phyloP scores from a whole-genome alignment of 345 rosid genomes.

The Trapa bicornis region DNA sequence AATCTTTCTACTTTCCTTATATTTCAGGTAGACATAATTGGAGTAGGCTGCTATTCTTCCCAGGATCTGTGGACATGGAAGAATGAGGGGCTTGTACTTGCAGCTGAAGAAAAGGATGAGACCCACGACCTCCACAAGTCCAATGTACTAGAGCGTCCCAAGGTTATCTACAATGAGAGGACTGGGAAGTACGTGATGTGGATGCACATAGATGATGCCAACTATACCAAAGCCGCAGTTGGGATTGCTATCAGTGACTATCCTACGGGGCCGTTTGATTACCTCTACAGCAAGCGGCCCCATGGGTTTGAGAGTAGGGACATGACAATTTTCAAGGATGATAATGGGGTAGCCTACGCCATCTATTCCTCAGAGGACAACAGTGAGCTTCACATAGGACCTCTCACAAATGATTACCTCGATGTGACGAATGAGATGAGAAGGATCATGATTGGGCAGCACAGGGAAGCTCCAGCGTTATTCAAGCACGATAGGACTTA shows the following conservation, averaged over 20 bases:
- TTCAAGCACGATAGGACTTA: constrained; percentile 67
- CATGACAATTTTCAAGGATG: constrained; percentile 92
- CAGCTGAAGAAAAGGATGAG: constrained; percentile 58
- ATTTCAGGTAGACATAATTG: constrained; percentile 80
- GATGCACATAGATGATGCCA: constrained; percentile 90
- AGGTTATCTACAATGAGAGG: constrained; percentile 66
- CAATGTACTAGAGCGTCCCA: constrained; percentile 89
- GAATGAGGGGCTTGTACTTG: constrained; percentile 73
- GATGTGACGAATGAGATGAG: constrained; percentile 41
- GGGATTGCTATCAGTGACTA: constrained; percentile 65
- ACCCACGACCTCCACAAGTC: constrained; percentile 70
- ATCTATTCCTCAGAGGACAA: constrained; percentile 81
- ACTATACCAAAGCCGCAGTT: constrained; percentile 88
- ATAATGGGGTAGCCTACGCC: constrained; percentile 60
- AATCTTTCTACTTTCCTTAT: background rate
- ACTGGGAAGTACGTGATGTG: constrained; percentile 84
- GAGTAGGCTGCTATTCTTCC: constrained; percentile 93
- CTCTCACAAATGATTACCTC: constrained; percentile 56
- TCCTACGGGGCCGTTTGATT: constrained; percentile 74
- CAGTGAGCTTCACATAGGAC: constrained; percentile 83
- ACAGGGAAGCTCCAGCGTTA: constrained; percentile 83
- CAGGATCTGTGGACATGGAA: constrained; percentile 88
- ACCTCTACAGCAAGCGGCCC: constrained; percentile 65
- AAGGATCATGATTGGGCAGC: constrained; percentile 57
- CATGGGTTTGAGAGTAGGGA: constrained; percentile 83